Evolutionary conservation across 208 protist species (phyloP).

Genomic region (Leishmania arabica): DNA sequence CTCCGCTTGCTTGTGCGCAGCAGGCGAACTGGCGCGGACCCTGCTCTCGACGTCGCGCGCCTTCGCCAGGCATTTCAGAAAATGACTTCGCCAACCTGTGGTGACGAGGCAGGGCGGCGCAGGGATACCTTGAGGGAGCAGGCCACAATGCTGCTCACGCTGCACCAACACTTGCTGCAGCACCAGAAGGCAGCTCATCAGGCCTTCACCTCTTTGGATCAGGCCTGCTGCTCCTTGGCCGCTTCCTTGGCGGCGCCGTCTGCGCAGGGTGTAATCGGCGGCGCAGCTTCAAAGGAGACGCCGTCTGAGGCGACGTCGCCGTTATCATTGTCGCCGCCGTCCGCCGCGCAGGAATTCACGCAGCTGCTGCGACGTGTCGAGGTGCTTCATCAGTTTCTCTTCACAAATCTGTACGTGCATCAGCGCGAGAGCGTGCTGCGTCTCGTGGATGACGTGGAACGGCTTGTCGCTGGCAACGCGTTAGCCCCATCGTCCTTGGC

Average conservation of each 20-base stretch:
- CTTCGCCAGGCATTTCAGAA: neutral
- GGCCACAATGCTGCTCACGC: conserved; percentile 6
- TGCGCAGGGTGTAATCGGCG: neutral
- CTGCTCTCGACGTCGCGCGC: neutral
- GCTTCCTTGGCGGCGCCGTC: conserved; percentile 4
- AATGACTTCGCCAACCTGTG: neutral
- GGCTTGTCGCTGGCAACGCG: conserved; percentile 3
- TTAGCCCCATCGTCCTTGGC: neutral
- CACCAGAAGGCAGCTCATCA: conserved; percentile 23
- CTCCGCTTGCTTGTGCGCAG: neutral
- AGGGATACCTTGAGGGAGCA: neutral
- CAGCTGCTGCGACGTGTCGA: conserved; percentile 26
- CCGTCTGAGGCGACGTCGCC: neutral
- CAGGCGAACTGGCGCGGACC: neutral
- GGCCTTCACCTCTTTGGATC: conserved; percentile 23
- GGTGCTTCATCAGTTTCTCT: conserved; percentile 32
- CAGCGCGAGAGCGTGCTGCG: conserved; percentile 28
- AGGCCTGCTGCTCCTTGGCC: conserved; percentile 17
- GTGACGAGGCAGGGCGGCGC: neutral
- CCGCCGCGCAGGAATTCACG: neutral
- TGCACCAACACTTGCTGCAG: conserved; percentile 21
- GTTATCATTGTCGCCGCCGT: neutral
- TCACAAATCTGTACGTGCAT: conserved; percentile 31
- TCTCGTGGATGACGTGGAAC: conserved; percentile 21
- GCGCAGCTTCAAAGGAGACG: neutral